Conservation (phyloP, 495 filamentous ascomycete species). For the Daldinia childiae region DNA sequence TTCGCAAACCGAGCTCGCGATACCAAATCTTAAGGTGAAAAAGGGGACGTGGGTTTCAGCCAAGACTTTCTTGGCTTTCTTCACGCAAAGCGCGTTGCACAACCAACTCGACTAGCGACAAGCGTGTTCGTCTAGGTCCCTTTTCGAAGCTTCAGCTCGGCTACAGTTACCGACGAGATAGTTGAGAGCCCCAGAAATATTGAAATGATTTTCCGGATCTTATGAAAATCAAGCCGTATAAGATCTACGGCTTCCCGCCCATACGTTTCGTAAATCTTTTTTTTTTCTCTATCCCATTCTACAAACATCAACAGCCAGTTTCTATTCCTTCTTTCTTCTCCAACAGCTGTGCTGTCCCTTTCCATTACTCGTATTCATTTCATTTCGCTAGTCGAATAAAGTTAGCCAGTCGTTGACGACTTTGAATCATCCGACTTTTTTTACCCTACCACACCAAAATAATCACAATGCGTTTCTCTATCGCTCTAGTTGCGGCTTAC, state of each 20-base stretch:
- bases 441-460: slow-evolving; percentile 4
- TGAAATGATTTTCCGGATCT: slow-evolving; percentile 34
- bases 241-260: slow-evolving; percentile 39
- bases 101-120: slow-evolving; percentile 30
- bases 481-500: slow-evolving; percentile 38
- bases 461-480: slow-evolving; percentile 45
- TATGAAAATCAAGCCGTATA: slow-evolving; percentile 43
- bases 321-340: slow-evolving; percentile 22
- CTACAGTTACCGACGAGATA: slow-evolving; percentile 16
- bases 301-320: slow-evolving; percentile 47
- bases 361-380: slow-evolving; percentile 29
- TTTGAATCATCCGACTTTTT: not conserved
- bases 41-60: slow-evolving; percentile 39
- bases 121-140: slow-evolving; percentile 15
- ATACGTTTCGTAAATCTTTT: slow-evolving; percentile 27
- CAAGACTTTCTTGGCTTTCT: slow-evolving; percentile 36
- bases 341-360: slow-evolving; percentile 50
- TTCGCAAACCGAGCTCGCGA: slow-evolving; percentile 13
- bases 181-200: slow-evolving; percentile 11
- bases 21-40: slow-evolving; percentile 11
- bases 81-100: slow-evolving; percentile 42
- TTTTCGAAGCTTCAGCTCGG: slow-evolving; percentile 28
- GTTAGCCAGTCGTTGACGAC: slow-evolving; percentile 31
- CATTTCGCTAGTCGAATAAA: slow-evolving; percentile 20
- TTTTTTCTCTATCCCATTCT: slow-evolving; percentile 38